Conservation (phyloP, 768 basidiomycete genomes). For the Podaxis sp. region DNA sequence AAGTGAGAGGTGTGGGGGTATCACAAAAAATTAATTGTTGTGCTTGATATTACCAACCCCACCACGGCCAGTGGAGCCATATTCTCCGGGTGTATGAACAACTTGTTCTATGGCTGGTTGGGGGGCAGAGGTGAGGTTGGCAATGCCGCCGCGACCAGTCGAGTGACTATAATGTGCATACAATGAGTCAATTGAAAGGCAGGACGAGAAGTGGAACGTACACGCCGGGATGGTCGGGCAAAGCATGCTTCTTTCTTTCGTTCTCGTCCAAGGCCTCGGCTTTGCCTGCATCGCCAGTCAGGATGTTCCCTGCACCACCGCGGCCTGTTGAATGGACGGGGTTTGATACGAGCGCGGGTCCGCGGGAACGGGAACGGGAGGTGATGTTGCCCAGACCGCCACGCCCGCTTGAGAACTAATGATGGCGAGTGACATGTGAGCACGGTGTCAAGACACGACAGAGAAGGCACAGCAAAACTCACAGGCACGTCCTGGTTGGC, state of each 20-base stretch:
- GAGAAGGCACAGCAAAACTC: constrained; percentile 19
- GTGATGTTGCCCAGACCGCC: constrained; percentile 67
- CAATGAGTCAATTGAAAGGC: background rate
- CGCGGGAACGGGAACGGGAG: constrained; percentile 55
- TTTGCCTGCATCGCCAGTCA: constrained; percentile 25
- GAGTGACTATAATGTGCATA: constrained; percentile 49
- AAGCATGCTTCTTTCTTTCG: constrained; percentile 24
- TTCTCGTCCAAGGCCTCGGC: constrained; percentile 28
- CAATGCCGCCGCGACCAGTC: constrained; percentile 67
- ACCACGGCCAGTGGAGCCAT: constrained; percentile 54
- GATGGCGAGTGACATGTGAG: background rate
- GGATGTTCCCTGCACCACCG: constrained; percentile 65
- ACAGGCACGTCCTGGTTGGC: constrained; percentile 34
- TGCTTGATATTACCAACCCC: constrained; percentile 57
- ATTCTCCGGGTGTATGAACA: constrained; percentile 27
- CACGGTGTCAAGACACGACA: background rate
- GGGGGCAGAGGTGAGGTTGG: constrained; percentile 48
- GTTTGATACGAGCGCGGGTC: constrained; percentile 19
- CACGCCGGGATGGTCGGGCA: constrained; percentile 33
- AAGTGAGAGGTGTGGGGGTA: background rate
- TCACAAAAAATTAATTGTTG: background rate
- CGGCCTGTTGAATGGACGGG: constrained; percentile 54
- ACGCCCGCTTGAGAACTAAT: constrained; percentile 58
- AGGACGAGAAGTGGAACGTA: constrained; percentile 27
- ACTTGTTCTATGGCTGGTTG: constrained; percentile 38